Evolutionary conservation across 257 asterid species (phyloP), one percentile per base, ranked within the genome.

Genomic region (Sherardia arvensis): DNA sequence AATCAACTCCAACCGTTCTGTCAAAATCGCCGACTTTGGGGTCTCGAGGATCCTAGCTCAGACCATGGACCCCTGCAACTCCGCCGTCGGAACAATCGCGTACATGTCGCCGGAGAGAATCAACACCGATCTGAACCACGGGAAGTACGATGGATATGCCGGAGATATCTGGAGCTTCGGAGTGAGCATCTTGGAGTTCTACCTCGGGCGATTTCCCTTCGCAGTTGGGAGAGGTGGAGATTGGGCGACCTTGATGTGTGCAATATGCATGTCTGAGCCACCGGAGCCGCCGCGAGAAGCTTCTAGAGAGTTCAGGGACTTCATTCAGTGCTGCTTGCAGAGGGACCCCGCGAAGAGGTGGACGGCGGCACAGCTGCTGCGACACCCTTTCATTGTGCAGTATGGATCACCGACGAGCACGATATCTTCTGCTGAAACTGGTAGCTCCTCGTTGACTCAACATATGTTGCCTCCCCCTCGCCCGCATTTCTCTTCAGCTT

Each of bases 131-230:
- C 77, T 90, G 47, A 90, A 90, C 59, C 96, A 87, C 3, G 97
- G 96, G n/a, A 74, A 71, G 64, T 90, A 90, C 59, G 87, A 90
- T 38, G 95, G 97, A 0, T 87, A 85, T 29, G 95, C 95, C 0
- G 97, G 97, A 4, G 97, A 90, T 68, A 87, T 90, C 38, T 90
- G 97, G 97, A 87, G 97, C 36, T 67, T 90, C 11, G 97, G 97
- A 0, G 96, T 90, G 48, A 90, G 97, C 81, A 82, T 87, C 45
- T 77, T 90, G 23, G 97, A 90, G 71, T 87, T 90, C 62, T 90
- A 87, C 59, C 64, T 90, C 73, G 97, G 97, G 1, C 79, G 71
- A 29, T 87, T 85, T 56, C 97, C 96, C 0, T 90, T 90, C 68
- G 61, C 82, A 6, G 96, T 80, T 1, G 93, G 87, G 1, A 75